A percentile compares a stretch with the other conserved stretches of the same genome.
phyloP scores from a whole-genome alignment of 2,329 filamentous ascomycete genomes.

The Curvularia hawaiiensis region DNA sequence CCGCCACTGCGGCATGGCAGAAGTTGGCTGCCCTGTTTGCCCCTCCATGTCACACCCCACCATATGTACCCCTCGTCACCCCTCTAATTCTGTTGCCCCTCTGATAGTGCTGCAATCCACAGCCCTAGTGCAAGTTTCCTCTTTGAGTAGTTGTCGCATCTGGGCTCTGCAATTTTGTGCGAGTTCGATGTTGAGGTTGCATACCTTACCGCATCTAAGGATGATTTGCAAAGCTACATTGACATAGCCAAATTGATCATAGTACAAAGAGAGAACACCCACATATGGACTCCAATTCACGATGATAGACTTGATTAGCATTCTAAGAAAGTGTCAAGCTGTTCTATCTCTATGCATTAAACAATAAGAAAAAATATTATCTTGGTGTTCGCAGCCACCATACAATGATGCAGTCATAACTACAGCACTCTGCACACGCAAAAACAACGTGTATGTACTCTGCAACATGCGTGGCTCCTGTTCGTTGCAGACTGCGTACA shows the following conservation, averaged over 20 bases:
- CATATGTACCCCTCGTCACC: conserved; percentile 14
- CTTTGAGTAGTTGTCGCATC: conserved; percentile 1
- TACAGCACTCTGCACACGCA: neutral
- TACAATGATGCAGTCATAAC: neutral
- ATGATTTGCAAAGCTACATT: neutral
- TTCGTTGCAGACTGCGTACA: neutral
- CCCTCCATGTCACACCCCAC: conserved; percentile 17
- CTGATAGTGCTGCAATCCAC: conserved; percentile 22
- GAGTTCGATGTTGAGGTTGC: neutral
- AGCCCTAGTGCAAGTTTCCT: conserved; percentile 7
- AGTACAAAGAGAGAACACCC: neutral
- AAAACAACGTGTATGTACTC: neutral
- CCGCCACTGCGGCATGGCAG: neutral
- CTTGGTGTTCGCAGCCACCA: neutral
- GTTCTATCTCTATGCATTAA: neutral
- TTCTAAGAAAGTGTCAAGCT: neutral
- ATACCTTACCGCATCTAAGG: neutral
- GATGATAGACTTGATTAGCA: neutral
- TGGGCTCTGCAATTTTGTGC: neutral
- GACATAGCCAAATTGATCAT: neutral
- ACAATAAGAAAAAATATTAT: neutral
- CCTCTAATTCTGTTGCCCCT: conserved; percentile 24
- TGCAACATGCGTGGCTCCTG: neutral
- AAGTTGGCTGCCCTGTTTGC: neutral
- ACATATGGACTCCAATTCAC: neutral